phyloP scores from a whole-genome alignment of 306 rosid species.

The Elaeagnus macrophylla region DNA sequence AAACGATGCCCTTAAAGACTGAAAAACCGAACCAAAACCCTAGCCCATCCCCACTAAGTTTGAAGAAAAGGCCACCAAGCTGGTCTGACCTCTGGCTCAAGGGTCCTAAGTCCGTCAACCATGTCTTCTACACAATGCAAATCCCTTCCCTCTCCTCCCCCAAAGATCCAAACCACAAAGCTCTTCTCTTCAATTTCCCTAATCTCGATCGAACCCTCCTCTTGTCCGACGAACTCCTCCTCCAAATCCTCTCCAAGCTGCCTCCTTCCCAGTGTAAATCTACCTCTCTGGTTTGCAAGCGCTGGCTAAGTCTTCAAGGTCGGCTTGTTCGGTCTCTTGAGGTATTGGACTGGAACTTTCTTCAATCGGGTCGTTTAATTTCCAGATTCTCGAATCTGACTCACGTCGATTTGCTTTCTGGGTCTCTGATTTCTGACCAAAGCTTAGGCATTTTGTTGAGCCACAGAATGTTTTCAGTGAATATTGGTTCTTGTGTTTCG shows the following conservation, averaged over 20 bases:
- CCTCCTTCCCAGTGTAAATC: conserved; percentile 52
- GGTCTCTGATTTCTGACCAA: conserved; percentile 36
- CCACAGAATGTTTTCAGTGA: conserved; percentile 32
- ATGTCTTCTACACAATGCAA: conserved; percentile 54
- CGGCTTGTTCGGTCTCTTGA: conserved; percentile 53
- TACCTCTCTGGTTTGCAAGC: conserved; percentile 68
- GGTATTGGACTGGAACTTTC: conserved; percentile 62
- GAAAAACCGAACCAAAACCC: conserved; percentile 35
- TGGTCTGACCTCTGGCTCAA: conserved; percentile 74
- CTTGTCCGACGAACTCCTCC: conserved; percentile 59
- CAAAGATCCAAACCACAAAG: conserved; percentile 21
- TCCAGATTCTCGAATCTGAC: conserved; percentile 72
- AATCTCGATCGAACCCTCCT: conserved; percentile 41
- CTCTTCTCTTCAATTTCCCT: conserved; percentile 29
- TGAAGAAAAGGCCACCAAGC: conserved; percentile 26
- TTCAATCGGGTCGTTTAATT: conserved; percentile 70
- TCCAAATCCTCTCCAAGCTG: conserved; percentile 47
- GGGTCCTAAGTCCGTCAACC: conserved; percentile 39
- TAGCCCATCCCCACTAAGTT: conserved; percentile 10
- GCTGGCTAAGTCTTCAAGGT: conserved; percentile 82
- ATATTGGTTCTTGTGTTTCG: conserved; percentile 32
- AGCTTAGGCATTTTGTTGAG: conserved; percentile 50
- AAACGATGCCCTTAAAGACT: conserved; percentile 37
- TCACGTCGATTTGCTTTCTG: conserved; percentile 59
- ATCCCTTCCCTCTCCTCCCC: conserved; percentile 46